Evolutionary conservation across 257 asterid species (phyloP), one percentile per base, ranked within the genome.

Genomic region (Salvia miltiorrhiza): DNA sequence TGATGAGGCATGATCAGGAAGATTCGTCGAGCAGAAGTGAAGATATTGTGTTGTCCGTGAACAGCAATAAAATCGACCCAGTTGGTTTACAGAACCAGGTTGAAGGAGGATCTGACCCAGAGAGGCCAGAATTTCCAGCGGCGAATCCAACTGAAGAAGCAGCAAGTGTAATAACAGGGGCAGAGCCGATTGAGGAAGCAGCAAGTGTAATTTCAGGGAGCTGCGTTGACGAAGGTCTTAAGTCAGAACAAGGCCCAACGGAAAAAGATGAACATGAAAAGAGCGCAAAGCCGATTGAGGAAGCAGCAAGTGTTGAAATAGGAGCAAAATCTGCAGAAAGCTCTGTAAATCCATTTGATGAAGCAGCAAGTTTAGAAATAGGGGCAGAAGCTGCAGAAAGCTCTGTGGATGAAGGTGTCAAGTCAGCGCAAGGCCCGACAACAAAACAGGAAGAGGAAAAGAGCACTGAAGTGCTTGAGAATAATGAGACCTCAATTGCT

Each of bases 401-500:
- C 20, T 28, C 12, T 7, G 5, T 20, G 7, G 41, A 47, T 28
- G 57, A 47, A 43, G 30, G 16, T 2, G 28, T 28, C 4, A 12
- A 63, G 26, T 9, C 43, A 7, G 43, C 56, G 8, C 57, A 28
- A 63, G 28, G 23, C 55, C 44, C 44, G 1, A 7, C 59, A 9
- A 12, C 12, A 7, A 2, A 44, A 28, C 37, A 7, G 10, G 70
- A 44, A 50, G 66, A 26, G 6, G 73, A 60, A 70, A 56, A 63
- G 49, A 71, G 61, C 66, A 35, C 33, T 55, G 73, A 65, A 54
- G 58, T 26, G 70, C 58, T 28, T 44, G 70, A 48, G 37, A 67
- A 7, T 40, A 58, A 23, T n/a, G 74, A 41, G 28, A 3, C 3
- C 9, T 61, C 71, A 13, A 50, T 33, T 35, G 28, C 64, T 10